Evolutionary conservation across 148 eudicot genomes (phyloP), one percentile per base, ranked within the genome.

Genomic region (Pharnaceum exiguum): DNA sequence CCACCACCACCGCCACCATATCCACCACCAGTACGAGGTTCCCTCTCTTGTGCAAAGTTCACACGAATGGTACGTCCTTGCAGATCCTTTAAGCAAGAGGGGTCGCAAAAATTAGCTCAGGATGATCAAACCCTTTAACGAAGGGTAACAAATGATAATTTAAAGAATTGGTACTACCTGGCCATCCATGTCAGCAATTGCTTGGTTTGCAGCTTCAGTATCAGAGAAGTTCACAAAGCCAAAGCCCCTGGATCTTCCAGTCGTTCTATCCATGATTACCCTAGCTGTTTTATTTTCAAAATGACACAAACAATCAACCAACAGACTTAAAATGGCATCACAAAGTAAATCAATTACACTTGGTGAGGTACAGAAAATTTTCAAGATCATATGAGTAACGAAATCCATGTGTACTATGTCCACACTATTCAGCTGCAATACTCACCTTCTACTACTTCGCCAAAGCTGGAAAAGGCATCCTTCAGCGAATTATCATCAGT

Each of bases 391-490:
- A 6, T 35, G 11, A n/a, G 16, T 3, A 59, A 48, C 44, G 21
- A 16, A 21, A 26, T 2, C 10, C 19, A n/a, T n/a, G n/a, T n/a
- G n/a, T n/a, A n/a, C n/a, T n/a, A 48, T 21, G 10, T 24, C 13
- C 29, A 11, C 21, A 3, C 5, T 23, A 47, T 26, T 32, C 30
- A 30, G 17, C n/a, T 25, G 13, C 16, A 19, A 1, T 23, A 1
- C 12, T 22, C 12, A 79, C 84, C 84, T 61, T 79, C 84, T 43
- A 57, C 27, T 16, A 79, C 81, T 29, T 79, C 78, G 19, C 84
- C 84, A 73, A 62, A 70, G 23, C 63, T 71, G 29, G 67, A 19
- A 42, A 79, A 79, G 17, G 78, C 76, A 24, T 76, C 81, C 44
- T 52, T 65, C 63, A 79, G 52, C 45, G 67, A 59, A 50, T 43